Conservation (phyloP, 2,329 filamentous ascomycete species). For the Decorospora gaudefroyi region DNA sequence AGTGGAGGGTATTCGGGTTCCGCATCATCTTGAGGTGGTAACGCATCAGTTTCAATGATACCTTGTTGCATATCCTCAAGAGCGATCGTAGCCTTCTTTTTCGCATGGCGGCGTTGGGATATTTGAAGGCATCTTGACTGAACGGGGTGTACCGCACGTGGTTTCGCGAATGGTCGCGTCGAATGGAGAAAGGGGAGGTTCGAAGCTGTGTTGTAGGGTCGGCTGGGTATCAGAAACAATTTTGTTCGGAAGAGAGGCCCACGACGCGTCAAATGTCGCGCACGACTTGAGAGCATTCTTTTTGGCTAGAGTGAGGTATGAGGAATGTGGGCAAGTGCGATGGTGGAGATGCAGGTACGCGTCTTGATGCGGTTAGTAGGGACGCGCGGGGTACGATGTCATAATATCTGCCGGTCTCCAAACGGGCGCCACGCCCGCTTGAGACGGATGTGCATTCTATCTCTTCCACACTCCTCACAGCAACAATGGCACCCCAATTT, state of each 20-base stretch:
- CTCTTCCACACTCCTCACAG: conserved; percentile 7
- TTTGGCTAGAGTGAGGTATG: conserved; percentile 4
- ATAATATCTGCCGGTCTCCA: too few species aligned
- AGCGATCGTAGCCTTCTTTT: conserved; percentile 45
- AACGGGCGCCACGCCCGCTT: too few species aligned
- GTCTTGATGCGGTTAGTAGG: conserved; percentile 28
- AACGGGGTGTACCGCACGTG: conserved; percentile 30
- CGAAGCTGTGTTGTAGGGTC: conserved; percentile 1
- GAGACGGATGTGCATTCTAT: conserved; percentile 13
- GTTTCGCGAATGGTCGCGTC: conserved; percentile 36
- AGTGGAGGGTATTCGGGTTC: conserved; percentile 78
- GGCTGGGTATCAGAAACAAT: background rate
- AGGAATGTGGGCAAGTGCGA: conserved; percentile 1
- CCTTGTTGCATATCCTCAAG: conserved; percentile 61
- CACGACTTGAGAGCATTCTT: conserved; percentile 28
- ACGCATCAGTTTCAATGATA: conserved; percentile 51
- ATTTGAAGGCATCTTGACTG: conserved; percentile 20
- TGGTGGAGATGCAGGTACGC: conserved; percentile 20
- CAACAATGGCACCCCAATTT: conserved; percentile 71
- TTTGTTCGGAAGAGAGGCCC: background rate
- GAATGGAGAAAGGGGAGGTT: conserved; percentile 12
- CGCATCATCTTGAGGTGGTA: conserved; percentile 51
- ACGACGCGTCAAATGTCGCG: conserved; percentile 13
- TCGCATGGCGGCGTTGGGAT: conserved; percentile 46
- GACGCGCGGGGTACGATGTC: conserved; percentile 37